These are phyloP conservation scores for Lachancea quebecensis DNA, from an alignment of 805 yeast species.

Conservation along the genomic window DNA sequence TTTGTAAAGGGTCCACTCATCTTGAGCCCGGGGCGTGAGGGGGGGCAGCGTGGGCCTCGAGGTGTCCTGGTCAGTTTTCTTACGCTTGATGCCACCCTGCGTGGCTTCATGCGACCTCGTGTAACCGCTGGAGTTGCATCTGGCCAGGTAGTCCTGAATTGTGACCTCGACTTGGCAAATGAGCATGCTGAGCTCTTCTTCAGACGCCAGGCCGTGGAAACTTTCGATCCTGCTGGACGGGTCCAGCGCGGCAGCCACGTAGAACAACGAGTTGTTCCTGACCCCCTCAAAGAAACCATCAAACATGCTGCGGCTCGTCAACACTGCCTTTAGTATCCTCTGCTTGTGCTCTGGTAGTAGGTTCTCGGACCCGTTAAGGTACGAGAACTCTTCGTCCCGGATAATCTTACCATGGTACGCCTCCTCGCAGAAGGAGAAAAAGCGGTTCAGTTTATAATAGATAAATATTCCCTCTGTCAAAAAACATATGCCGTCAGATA, in stretches of 20 bases:
- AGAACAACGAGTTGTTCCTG: slow-evolving; percentile 4
- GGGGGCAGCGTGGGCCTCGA: background rate
- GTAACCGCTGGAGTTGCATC: background rate
- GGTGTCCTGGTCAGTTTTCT: background rate
- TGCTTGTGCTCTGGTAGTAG: slow-evolving; percentile 7
- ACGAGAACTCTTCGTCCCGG: slow-evolving; percentile 3
- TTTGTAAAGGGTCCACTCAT: slow-evolving; percentile 2
- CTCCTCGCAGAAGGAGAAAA: slow-evolving; percentile 4
- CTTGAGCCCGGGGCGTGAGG: background rate
- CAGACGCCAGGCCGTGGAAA: background rate
- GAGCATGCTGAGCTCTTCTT: background rate
- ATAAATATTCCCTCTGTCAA: slow-evolving; percentile 5
- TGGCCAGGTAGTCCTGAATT: slow-evolving; percentile 2
- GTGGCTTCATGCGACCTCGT: background rate
- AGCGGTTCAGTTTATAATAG: slow-evolving; percentile 4
- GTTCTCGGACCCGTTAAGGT: slow-evolving; percentile 6
- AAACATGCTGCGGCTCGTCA: slow-evolving; percentile 1
- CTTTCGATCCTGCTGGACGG: slow-evolving; percentile 6
- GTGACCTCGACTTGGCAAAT: slow-evolving; percentile 2
- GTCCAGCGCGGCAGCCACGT: slow-evolving; percentile 7
- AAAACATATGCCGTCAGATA: slow-evolving; percentile 3
- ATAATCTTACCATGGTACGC: slow-evolving; percentile 3
- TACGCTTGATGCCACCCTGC: background rate
- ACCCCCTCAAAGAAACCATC: slow-evolving; percentile 5
- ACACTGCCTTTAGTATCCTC: slow-evolving; percentile 8